A percentile compares a stretch with the other conserved stretches of the same genome.
These are phyloP conservation scores for Petasospora fabianii DNA, from an alignment of 1,139 yeast genomes.

Conservation along the genomic window DNA sequence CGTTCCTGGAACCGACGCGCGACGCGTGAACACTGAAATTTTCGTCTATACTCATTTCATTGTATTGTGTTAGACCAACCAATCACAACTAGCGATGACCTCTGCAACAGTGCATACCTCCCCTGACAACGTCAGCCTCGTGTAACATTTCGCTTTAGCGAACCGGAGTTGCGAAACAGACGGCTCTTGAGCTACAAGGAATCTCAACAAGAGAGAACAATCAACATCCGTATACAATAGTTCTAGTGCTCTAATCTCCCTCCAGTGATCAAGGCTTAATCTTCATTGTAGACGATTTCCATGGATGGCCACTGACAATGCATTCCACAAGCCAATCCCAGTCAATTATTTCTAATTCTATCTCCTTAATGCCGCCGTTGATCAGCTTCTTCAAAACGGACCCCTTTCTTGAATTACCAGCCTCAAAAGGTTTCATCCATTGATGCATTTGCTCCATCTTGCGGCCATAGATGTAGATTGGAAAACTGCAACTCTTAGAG, in stretches of 20 bases:
- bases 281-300: conserved; percentile 14
- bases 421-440: conserved; percentile 5
- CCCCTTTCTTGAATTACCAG: conserved; percentile 12
- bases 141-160: too few relatives aligned
- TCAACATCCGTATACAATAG: too few relatives aligned
- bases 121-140: too few relatives aligned
- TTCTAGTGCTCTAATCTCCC: too few relatives aligned
- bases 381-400: conserved; percentile 4
- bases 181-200: too few relatives aligned
- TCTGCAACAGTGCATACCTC: too few relatives aligned
- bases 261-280: conserved; percentile 6
- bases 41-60: not conserved
- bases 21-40: not conserved
- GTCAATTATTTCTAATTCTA: conserved; percentile 36
- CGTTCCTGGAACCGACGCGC: not conserved
- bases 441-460: conserved; percentile 9
- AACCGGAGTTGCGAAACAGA: too few relatives aligned
- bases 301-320: conserved; percentile 44
- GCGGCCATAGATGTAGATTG: conserved; percentile 20
- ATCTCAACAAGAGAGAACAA: too few relatives aligned
- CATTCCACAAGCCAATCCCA: conserved; percentile 83
- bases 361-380: conserved; percentile 1
- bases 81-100: too few relatives aligned
- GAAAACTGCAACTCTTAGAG: not conserved
- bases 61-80: too few relatives aligned